These are phyloP conservation scores for Spongispora temasekensis DNA, from an alignment of 1,284 basidiomycete species.

Conservation along the genomic window DNA sequence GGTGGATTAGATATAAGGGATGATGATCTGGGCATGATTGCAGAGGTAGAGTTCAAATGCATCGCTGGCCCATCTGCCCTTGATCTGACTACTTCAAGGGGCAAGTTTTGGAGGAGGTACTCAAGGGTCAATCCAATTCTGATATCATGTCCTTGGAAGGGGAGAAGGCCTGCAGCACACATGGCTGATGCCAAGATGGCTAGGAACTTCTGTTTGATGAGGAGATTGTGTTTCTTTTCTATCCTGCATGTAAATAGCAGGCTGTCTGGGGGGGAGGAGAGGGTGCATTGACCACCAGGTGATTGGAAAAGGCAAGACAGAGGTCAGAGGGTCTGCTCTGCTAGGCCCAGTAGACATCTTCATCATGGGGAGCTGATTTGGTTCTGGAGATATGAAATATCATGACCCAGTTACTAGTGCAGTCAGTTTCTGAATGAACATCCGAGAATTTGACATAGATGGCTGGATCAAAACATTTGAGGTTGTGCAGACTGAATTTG, in stretches of 20 bases:
- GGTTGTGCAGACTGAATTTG: not conserved
- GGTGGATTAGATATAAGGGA: not conserved
- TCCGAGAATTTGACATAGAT: not conserved
- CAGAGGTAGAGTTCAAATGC: constrained; percentile 1
- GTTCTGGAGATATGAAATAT: not conserved
- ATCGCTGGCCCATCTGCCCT: constrained; percentile 3
- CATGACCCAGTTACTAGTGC: not conserved
- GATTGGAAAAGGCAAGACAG: not conserved
- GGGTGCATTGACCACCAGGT: not conserved
- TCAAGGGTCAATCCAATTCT: constrained; percentile 6
- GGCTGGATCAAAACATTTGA: not conserved
- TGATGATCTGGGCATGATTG: not conserved
- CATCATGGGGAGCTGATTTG: not conserved
- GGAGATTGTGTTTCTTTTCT: not conserved
- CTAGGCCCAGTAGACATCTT: not conserved
- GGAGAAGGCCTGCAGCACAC: not conserved
- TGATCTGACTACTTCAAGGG: constrained; percentile 4
- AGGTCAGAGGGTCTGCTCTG: not conserved
- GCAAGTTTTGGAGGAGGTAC: constrained; percentile 9
- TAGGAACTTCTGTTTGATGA: not conserved
- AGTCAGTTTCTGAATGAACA: not conserved
- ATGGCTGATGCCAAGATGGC: accelerated
- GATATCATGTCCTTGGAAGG: constrained; percentile 5
- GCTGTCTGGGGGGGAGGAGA: not conserved
- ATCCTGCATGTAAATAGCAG: not conserved